Evolutionary conservation across 352 stramenopile genomes (phyloP), one percentile per base, ranked within the genome.

Genomic region (Phytopythium sindhum): DNA sequence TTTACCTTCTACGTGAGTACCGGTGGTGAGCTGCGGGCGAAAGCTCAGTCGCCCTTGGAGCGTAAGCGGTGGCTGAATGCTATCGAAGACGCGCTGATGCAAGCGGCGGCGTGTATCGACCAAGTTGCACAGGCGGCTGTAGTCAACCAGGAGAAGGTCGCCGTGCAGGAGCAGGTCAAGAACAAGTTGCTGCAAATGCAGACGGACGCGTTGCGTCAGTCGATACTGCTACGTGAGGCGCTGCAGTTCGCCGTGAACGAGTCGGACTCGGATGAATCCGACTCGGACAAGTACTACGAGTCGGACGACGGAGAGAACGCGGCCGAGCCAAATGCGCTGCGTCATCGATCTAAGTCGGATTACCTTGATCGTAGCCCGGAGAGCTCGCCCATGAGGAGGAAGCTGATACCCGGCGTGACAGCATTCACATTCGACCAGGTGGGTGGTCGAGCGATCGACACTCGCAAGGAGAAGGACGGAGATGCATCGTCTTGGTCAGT

Each of bases 21-120:
- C 1, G 77, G 69, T 1, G 64, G 63, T 17, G 48, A 76, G 11
- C 56, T 86, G n/a, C 75, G 81, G 21, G 89, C 78, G 64, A 79
- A 80, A 63, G 74, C 76, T 11, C 78, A 80, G 10, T 88, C 80
- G 11, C 84, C 72, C 69, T 70, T 91, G 11, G 81, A 91, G 45
- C 73, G 78, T 31, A 91, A 91, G 60, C 74, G 82, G 29, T 89
- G 82, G 82, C 56, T 87, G 9, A 85, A 91, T 48, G 78, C 82
- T 0, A 74, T 91, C 17, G 73, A 90, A 56, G 82, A 91, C 23
- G 64, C 84, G 44, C 37, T 91, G 29, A 4, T 39, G 1, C 73
- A 57, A 10, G 64, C 72, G 4, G 56, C 65, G 2, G 65, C 72
- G 19, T 80, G 78, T 7, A 73, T 70, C 0, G 63, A 79, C 17